Evolutionary conservation across 176 grass and related monocot genomes (phyloP), one percentile per base, ranked within the genome.

Genomic region (Musa beccarii): DNA sequence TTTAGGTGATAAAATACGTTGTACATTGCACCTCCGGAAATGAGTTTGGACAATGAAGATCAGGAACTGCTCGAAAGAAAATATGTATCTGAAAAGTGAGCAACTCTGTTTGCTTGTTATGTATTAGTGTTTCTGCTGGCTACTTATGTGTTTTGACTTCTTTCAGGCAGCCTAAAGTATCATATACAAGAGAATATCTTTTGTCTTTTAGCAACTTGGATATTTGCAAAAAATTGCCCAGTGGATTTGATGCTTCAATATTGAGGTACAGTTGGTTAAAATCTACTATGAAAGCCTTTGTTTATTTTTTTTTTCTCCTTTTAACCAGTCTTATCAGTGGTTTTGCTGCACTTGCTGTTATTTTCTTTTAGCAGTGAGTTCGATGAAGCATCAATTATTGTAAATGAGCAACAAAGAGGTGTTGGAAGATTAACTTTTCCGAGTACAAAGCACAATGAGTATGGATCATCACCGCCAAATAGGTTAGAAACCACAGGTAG

Each of bases 161-260:
- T 22, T 22, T 9, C 75, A 81, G 85, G 76, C 81, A 80, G 66
- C 77, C 63, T 62, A 88, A 64, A 81, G 81, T 75, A 54, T 84
- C 54, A 2, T 96, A 92, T 83, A 81, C 89, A 8, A 96, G 82
- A 81, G 93, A 96, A 10, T 90, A 85, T 54, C 80, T 96, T 19
- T 49, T 96, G 80, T 89, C 90, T 28, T 62, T 90, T 43, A 83
- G 82, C 29, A 66, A 83, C 61, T 82, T 84, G 10, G 90, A 87
- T 51, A 67, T 59, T 21, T 92, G 93, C 89, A 90, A 92, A 76
- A 83, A 90, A 73, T 83, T 90, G 66, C 93, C 93, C 24, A 13
- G 55, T 17, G 87, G 84, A 1, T 82, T 92, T 24, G 86, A 96
- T 73, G 12, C 82, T 15, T 79, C 89, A 49, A 73, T 88, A 56